Percentiles rank a stretch among this genome's conserved stretches.
These are phyloP conservation scores for Linnemannia schmuckeri DNA, from an alignment of 192 early-diverging fungal species.

Conservation along the genomic window DNA sequence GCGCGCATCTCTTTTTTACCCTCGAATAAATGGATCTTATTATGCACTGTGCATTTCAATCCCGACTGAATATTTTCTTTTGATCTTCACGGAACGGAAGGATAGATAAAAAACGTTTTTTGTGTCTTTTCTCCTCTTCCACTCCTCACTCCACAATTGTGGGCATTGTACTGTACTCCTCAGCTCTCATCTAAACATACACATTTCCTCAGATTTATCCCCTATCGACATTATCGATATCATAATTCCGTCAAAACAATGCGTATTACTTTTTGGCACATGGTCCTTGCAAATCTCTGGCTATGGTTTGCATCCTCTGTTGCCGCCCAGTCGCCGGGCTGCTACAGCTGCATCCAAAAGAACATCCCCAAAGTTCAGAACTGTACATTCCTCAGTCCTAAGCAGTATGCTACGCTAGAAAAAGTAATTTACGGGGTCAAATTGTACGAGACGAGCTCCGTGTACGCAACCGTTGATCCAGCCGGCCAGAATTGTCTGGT, in stretches of 20 bases:
- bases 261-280: neutral
- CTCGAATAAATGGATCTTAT: too few relatives aligned
- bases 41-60: neutral
- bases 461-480: slow-evolving; percentile 9
- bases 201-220: neutral
- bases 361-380: slow-evolving; percentile 12
- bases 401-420: slow-evolving; percentile 11
- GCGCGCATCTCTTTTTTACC: neutral
- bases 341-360: slow-evolving; percentile 19
- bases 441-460: neutral
- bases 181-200: neutral
- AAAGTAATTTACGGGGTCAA: slow-evolving; percentile 19
- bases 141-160: neutral
- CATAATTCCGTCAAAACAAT: neutral
- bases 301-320: neutral
- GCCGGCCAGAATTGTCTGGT: slow-evolving; percentile 10
- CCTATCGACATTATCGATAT: neutral
- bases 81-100: neutral
- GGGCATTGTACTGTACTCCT: neutral
- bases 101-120: neutral
- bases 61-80: neutral
- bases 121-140: neutral
- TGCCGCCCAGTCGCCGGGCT: slow-evolving; percentile 29
- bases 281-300: neutral
- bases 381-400: slow-evolving; percentile 11